Percentiles rank a stretch among this genome's conserved stretches.
Conservation (phyloP, 2,329 filamentous ascomycete genomes). For the Blastomyces emzantsi region DNA sequence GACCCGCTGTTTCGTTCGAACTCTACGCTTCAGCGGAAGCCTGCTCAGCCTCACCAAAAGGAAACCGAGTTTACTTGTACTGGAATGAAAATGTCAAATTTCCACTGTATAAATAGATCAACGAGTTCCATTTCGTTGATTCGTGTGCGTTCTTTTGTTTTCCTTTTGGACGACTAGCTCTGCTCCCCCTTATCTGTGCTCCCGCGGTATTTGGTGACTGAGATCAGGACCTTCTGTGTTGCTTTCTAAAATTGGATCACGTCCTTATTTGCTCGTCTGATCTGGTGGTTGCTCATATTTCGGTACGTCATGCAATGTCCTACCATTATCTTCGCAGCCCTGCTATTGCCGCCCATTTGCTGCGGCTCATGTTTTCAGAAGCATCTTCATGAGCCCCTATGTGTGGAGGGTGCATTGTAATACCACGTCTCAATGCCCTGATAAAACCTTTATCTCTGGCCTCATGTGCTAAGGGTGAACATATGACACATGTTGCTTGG, state of each 20-base stretch:
- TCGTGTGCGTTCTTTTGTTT: background rate
- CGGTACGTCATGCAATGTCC: conserved; percentile 1
- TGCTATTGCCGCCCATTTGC: background rate
- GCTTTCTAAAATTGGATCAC: background rate
- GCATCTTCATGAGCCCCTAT: background rate
- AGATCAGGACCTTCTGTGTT: background rate
- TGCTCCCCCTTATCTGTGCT: background rate
- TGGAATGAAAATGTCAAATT: background rate
- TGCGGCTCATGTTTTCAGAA: background rate
- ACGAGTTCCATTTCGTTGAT: background rate
- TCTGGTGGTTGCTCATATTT: background rate
- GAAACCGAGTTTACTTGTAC: background rate
- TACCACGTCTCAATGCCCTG: background rate
- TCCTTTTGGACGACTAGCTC: background rate
- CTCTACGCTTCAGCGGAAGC: background rate
- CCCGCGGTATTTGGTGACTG: background rate
- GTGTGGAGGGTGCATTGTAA: background rate
- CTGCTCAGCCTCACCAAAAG: background rate
- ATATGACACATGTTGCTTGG: background rate
- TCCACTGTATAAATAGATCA: background rate
- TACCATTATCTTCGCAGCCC: background rate
- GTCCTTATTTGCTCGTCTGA: background rate
- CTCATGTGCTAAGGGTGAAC: background rate
- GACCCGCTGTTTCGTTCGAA: background rate
- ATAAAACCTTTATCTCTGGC: background rate